Evolutionary conservation across 139 green algal species (phyloP).

Genomic region (Chlorella sp.): DNA sequence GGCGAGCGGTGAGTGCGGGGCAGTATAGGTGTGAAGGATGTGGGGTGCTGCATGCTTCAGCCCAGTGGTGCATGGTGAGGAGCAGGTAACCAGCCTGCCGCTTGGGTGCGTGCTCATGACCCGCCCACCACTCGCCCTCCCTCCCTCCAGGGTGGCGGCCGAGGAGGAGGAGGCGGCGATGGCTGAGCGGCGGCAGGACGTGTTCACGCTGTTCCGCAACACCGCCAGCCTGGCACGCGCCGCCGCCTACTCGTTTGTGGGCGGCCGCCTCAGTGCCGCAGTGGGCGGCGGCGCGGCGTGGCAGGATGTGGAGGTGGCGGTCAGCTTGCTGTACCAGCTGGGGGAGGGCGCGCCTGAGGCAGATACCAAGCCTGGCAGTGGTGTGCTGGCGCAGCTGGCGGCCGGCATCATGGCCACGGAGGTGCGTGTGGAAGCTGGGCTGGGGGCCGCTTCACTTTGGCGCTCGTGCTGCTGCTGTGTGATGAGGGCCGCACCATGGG

Average conservation of each 20-base stretch:
- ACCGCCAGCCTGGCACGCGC: conserved; percentile 64
- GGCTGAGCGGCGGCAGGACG: conserved; percentile 73
- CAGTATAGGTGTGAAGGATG: not conserved
- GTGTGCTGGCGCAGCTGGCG: conserved; percentile 61
- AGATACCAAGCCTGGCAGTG: conserved; percentile 60
- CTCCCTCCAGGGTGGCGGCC: conserved; percentile 46
- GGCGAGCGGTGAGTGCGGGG: not conserved
- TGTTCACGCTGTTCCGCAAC: conserved; percentile 88
- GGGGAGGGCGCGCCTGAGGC: conserved; percentile 82
- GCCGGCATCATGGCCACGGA: conserved; percentile 52
- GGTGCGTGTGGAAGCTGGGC: not conserved
- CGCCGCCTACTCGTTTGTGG: conserved; percentile 63
- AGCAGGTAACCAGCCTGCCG: conserved; percentile 17
- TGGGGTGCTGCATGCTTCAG: not conserved
- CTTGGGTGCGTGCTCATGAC: not conserved
- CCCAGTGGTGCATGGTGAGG: not conserved
- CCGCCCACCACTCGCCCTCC: not conserved
- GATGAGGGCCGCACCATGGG: too few relatives aligned
- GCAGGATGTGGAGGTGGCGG: conserved; percentile 78
- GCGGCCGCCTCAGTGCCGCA: conserved; percentile 48
- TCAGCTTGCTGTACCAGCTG: conserved; percentile 85
- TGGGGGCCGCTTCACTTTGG: not conserved
- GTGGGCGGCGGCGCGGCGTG: conserved; percentile 26
- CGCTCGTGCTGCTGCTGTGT: not conserved
- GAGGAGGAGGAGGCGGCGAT: conserved; percentile 70